These are phyloP conservation scores for Discostella stelligeroides DNA, from an alignment of 108 stramenopile genomes.

Conservation along the genomic window DNA sequence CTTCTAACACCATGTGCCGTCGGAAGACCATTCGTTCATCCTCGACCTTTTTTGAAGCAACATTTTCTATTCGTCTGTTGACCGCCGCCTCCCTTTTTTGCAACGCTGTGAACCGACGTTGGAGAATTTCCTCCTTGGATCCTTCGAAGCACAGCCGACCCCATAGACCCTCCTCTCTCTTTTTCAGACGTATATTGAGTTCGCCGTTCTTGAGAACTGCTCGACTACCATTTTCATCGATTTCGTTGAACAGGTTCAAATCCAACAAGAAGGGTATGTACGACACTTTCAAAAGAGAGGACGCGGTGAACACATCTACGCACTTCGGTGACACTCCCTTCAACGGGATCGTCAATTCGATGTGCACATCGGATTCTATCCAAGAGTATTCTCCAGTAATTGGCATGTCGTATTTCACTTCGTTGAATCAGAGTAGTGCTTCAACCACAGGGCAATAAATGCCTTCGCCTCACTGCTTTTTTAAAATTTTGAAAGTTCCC, in stretches of 20 bases:
- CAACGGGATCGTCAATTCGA: constrained; percentile 35
- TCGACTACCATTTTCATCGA: constrained; percentile 41
- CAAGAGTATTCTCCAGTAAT: constrained; percentile 40
- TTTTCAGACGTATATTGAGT: constrained; percentile 45
- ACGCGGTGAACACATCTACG: constrained; percentile 36
- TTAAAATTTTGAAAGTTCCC: no score
- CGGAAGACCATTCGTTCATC: constrained; percentile 49
- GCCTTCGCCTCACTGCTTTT: no score
- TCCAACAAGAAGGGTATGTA: constrained; percentile 43
- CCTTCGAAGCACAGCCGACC: constrained; percentile 41
- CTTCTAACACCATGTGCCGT: constrained; percentile 57
- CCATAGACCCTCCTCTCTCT: constrained; percentile 36
- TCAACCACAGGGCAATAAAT: no score
- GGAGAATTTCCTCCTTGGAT: constrained; percentile 23
- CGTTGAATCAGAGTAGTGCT: no score
- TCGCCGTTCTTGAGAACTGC: constrained; percentile 54
- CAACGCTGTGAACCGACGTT: constrained; percentile 27
- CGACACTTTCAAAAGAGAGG: constrained; percentile 36
- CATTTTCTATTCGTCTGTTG: constrained; percentile 27
- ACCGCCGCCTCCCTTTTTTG: constrained; percentile 23
- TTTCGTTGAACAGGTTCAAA: constrained; percentile 36
- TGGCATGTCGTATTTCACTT: constrained; percentile 15
- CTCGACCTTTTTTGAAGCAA: constrained; percentile 26
- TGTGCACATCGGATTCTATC: constrained; percentile 22
- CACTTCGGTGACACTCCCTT: constrained; percentile 44